Percentiles rank a stretch among this genome's conserved stretches.
Conservation (phyloP, 306 rosid species). For the Fagus crenata region DNA sequence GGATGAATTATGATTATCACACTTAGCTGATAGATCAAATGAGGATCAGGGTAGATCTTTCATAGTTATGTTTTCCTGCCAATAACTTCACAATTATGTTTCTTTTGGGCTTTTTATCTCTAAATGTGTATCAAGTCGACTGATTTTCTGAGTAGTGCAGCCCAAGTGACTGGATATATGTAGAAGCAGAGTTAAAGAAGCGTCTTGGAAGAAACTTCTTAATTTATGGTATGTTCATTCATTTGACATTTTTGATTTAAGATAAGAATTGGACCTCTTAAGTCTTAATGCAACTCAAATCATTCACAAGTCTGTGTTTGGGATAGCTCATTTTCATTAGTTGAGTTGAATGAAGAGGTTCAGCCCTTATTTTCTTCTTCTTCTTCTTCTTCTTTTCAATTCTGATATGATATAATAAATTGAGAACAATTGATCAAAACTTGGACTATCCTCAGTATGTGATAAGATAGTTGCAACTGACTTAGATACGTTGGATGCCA, state of each 20-base stretch:
- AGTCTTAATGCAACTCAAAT: background rate
- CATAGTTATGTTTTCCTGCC: background rate
- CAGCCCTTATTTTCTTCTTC: no score
- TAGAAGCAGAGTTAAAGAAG: slow-evolving; percentile 74
- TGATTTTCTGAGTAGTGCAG: slow-evolving; percentile 52
- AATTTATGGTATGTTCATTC: slow-evolving; percentile 59
- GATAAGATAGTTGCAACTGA: slow-evolving; percentile 2
- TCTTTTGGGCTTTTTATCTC: slow-evolving; percentile 21
- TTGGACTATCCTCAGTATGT: background rate
- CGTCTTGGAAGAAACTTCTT: slow-evolving; percentile 79
- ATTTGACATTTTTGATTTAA: background rate
- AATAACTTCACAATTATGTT: slow-evolving; percentile 11
- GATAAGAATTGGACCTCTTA: background rate
- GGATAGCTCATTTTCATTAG: no score
- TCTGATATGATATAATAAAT: no score
- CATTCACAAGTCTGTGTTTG: background rate
- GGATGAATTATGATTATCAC: background rate
- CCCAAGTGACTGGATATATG: slow-evolving; percentile 89
- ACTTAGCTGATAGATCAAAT: no score
- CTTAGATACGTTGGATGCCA: slow-evolving; percentile 20
- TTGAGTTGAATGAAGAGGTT: no score
- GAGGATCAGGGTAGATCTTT: background rate
- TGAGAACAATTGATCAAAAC: slow-evolving; percentile 2
- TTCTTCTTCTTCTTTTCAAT: no score
- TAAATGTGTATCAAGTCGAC: slow-evolving; percentile 28